Percentiles rank a stretch among this genome's conserved stretches.
These are phyloP conservation scores for Tubosaeta brunneosetosa DNA, from an alignment of 768 basidiomycete species.

Conservation along the genomic window DNA sequence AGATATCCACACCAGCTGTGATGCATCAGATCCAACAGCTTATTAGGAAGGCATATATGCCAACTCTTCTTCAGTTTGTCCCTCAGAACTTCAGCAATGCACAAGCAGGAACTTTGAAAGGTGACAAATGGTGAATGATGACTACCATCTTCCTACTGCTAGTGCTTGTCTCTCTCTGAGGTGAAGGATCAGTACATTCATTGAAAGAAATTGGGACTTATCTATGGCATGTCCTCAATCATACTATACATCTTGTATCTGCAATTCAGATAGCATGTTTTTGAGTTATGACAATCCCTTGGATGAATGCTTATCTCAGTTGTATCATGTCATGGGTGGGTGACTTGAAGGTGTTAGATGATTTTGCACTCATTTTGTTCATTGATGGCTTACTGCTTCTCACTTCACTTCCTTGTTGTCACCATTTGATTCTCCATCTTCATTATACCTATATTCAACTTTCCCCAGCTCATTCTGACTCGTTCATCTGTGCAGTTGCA, in stretches of 20 bases:
- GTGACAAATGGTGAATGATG: slow-evolving; percentile 19
- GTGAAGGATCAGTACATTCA: neutral
- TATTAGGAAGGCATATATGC: neutral
- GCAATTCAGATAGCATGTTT: neutral
- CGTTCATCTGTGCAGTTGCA: too few species aligned
- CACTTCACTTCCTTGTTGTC: too few species aligned
- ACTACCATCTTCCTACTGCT: slow-evolving; percentile 14
- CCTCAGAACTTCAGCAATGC: slow-evolving; percentile 15
- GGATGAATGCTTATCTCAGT: slow-evolving; percentile 5
- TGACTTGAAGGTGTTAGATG: too few species aligned
- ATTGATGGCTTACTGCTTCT: too few species aligned
- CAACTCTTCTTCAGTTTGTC: neutral
- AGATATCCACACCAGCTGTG: neutral
- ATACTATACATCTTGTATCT: too few species aligned
- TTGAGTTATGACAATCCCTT: slow-evolving; percentile 7
- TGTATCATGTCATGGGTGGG: too few species aligned
- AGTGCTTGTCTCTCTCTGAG: slow-evolving; percentile 17
- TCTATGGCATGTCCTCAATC: slow-evolving; percentile 10
- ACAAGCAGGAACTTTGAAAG: slow-evolving; percentile 13
- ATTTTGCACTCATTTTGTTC: too few species aligned
- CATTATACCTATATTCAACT: too few species aligned
- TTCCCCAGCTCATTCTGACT: too few species aligned
- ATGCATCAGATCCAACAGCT: neutral
- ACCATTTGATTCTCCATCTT: too few species aligned
- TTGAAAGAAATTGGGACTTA: neutral